Conservation (phyloP, 108 stramenopile species). For the Cyclotella kingstonii region DNA sequence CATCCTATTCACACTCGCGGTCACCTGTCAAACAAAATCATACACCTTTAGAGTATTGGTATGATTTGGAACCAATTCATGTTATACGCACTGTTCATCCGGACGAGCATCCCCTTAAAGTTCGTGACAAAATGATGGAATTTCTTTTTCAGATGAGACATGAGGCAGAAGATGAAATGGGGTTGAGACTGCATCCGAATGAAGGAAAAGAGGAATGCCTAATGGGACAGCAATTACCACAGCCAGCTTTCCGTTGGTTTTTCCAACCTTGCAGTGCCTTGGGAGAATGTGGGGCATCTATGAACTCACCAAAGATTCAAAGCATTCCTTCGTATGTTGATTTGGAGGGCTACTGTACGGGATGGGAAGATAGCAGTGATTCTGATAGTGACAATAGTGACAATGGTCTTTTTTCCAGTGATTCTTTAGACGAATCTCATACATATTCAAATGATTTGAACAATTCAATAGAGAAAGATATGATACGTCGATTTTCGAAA, state of each 20-base stretch:
- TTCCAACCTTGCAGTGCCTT: constrained; percentile 51
- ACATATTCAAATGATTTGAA: too few species aligned
- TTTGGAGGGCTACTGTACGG: constrained; percentile 50
- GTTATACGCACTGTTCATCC: constrained; percentile 42
- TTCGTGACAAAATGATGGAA: constrained; percentile 41
- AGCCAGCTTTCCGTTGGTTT: constrained; percentile 43
- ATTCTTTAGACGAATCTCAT: neutral
- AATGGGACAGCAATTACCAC: constrained; percentile 8
- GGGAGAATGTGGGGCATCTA: constrained; percentile 22
- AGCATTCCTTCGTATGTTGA: constrained; percentile 44
- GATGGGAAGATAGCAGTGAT: constrained; percentile 29
- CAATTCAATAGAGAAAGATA: too few species aligned
- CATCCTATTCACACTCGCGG: too few species aligned
- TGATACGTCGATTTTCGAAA: constrained; percentile 19
- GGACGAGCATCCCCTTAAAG: constrained; percentile 42
- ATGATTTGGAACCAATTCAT: constrained; percentile 40
- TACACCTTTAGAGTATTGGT: constrained; percentile 9
- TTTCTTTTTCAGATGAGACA: constrained; percentile 8
- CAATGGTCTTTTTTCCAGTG: constrained; percentile 1
- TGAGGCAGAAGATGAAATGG: constrained; percentile 44
- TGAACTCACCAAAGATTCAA: constrained; percentile 35
- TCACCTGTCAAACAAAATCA: neutral
- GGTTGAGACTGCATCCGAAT: constrained; percentile 15
- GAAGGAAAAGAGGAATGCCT: constrained; percentile 1
- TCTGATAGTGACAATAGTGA: constrained; percentile 11